phyloP scores from a whole-genome alignment of 768 basidiomycete genomes.

The Mycena sanguinolenta region DNA sequence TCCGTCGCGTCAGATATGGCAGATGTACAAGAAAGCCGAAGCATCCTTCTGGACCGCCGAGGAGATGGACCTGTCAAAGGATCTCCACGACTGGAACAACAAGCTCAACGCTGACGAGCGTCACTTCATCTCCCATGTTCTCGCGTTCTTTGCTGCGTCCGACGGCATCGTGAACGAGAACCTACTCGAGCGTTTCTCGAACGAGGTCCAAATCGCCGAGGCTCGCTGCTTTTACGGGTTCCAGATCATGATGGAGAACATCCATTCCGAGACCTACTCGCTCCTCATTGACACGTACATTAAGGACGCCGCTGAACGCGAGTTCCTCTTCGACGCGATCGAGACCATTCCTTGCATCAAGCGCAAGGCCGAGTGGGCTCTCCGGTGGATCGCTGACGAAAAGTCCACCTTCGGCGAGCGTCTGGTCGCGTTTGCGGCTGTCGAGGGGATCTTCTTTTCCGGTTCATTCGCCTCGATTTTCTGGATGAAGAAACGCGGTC shows the following conservation, averaged over 20 bases:
- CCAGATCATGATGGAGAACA: slow-evolving; percentile 91
- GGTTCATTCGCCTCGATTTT: slow-evolving; percentile 84
- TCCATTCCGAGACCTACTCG: slow-evolving; percentile 87
- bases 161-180: slow-evolving; percentile 90
- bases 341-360: slow-evolving; percentile 82
- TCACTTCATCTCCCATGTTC: slow-evolving; percentile 80
- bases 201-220: slow-evolving; percentile 82
- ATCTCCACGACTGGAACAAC: slow-evolving; percentile 77
- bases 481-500: slow-evolving; percentile 86
- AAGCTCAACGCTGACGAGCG: slow-evolving; percentile 78
- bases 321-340: slow-evolving; percentile 79
- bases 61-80: slow-evolving; percentile 81
- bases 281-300: slow-evolving; percentile 86
- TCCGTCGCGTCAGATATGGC: slow-evolving; percentile 71
- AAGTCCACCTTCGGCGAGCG: slow-evolving; percentile 77
- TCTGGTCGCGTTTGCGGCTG: slow-evolving; percentile 84
- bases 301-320: slow-evolving; percentile 70
- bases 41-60: slow-evolving; percentile 70
- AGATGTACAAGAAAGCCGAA: slow-evolving; percentile 76
- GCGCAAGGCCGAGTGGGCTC: slow-evolving; percentile 83
- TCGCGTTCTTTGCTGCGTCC: slow-evolving; percentile 86
- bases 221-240: slow-evolving; percentile 90
- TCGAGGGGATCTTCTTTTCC: slow-evolving; percentile 89
- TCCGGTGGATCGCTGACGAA: slow-evolving; percentile 78
- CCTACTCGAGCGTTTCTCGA: slow-evolving; percentile 81